Base-by-base conservation (phyloP, 208 protist genomes). In the Wallacemonas sp. region DNA sequence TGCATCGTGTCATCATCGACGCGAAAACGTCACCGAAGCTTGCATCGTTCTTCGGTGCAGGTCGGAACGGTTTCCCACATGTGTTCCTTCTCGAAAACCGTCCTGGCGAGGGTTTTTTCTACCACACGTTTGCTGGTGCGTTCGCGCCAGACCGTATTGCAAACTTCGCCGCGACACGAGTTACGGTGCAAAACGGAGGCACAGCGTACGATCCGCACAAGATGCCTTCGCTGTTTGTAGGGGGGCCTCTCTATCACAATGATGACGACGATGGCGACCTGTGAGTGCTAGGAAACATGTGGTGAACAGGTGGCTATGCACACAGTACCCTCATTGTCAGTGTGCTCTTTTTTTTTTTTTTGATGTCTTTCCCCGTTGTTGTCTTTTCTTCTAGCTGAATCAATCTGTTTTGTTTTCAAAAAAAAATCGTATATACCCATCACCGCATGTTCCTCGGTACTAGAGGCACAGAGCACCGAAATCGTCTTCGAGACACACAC, bases 71-170 rank as follows among this genome's bases (percentile, higher is more conserved):
- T 4, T 71, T 75, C 27, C 79, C 79, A 1, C 68, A 72, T 36
- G 64, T 79, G 0, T 38, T 78, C 11, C 21, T 85, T 11, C 3
- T 81, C 17, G 60, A 60, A 4, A 24, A 58, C 52, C 26, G 52
- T 24, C 24, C 52, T 1, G 26, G 41, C n/a, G 33, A 46, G 8
- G 47, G 46, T 0, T 61, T 57, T 0, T 43, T 44, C 39, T 85
- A 80, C 68, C 71, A 46, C 68, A 70, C 68, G 60, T 76, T 81
- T 32, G 49, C 71, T 9, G 79, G 79, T 12, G 52, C 74, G 17
- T 78, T 81, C 44, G 64, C 57, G 5, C 71, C 61, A 2, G 72
- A 76, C 27, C 44, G 70, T 6, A 26, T 85, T 9, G 61, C 72
- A 8, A 65, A 75, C 32, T 85, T 85, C 43, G 49, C 71, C 46